phyloP scores from a whole-genome alignment of 495 filamentous ascomycete species.

The Daldinia vernicosa region DNA sequence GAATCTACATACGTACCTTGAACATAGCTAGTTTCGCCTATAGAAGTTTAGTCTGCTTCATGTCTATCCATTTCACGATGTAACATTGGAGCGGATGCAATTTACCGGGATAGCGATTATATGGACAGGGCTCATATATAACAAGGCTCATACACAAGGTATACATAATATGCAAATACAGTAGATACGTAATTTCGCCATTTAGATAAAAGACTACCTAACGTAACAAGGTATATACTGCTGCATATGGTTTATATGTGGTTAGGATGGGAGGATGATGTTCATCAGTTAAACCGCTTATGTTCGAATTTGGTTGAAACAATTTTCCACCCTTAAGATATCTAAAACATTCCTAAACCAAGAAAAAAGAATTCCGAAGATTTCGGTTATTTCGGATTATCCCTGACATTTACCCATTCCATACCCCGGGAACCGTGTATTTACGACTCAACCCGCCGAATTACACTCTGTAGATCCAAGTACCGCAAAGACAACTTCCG shows the following conservation, averaged over 20 bases:
- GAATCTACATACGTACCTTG: slow-evolving; percentile 9
- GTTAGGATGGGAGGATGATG: background rate
- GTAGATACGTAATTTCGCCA: background rate
- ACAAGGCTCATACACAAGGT: background rate
- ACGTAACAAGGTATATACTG: background rate
- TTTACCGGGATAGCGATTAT: slow-evolving; percentile 21
- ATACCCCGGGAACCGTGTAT: background rate
- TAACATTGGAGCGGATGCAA: slow-evolving; percentile 34
- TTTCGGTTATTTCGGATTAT: slow-evolving; percentile 17
- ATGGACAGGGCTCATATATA: slow-evolving; percentile 5
- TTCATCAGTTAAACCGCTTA: slow-evolving; percentile 3
- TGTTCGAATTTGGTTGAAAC: slow-evolving; percentile 27
- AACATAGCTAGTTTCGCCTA: slow-evolving; percentile 23
- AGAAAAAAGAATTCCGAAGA: slow-evolving; percentile 9
- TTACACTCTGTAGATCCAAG: slow-evolving; percentile 4
- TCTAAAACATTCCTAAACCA: slow-evolving; percentile 28
- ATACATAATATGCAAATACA: slow-evolving; percentile 1
- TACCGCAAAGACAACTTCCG: background rate
- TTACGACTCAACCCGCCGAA: slow-evolving; percentile 1
- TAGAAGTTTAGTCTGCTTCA: slow-evolving; percentile 20
- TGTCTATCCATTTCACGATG: slow-evolving; percentile 32
- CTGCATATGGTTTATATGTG: slow-evolving; percentile 3
- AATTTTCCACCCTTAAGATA: slow-evolving; percentile 9
- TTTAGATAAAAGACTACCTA: background rate
- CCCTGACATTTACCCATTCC: slow-evolving; percentile 1